These are phyloP conservation scores for Lathyrus aphaca DNA, from an alignment of 306 rosid genomes.

Conservation along the genomic window DNA sequence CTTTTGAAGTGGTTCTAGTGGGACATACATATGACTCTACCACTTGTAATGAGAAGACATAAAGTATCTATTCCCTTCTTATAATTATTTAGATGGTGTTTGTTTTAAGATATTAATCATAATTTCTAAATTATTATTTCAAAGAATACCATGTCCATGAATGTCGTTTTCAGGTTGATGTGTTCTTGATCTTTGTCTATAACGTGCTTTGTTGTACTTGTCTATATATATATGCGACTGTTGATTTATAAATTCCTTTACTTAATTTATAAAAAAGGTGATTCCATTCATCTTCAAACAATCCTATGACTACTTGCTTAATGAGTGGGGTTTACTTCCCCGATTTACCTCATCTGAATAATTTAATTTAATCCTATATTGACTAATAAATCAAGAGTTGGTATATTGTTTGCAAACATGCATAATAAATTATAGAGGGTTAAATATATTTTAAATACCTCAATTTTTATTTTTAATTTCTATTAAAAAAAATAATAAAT, in stretches of 20 bases:
- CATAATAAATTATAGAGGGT: no score
- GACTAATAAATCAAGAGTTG: no score
- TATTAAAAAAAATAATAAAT: no score
- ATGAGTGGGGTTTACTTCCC: not conserved
- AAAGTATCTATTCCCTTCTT: not conserved
- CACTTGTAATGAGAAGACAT: slow-evolving; percentile 20
- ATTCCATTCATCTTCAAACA: not conserved
- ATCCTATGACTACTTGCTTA: not conserved
- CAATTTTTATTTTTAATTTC: no score
- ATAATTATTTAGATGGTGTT: slow-evolving; percentile 4
- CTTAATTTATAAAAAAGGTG: not conserved
- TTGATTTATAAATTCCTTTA: not conserved
- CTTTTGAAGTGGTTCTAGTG: slow-evolving; percentile 3
- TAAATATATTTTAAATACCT: no score
- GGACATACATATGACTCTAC: slow-evolving; percentile 4
- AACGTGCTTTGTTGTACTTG: not conserved
- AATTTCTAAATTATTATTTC: not conserved
- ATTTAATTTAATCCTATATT: no score
- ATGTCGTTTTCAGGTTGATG: not conserved
- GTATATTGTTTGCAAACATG: no score
- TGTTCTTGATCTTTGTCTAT: not conserved
- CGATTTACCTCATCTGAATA: not conserved
- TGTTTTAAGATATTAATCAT: not conserved
- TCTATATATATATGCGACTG: not conserved
- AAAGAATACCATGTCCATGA: not conserved